These are phyloP conservation scores for Debaryomyces maramus DNA, from an alignment of 805 yeast species.

Conservation along the genomic window DNA sequence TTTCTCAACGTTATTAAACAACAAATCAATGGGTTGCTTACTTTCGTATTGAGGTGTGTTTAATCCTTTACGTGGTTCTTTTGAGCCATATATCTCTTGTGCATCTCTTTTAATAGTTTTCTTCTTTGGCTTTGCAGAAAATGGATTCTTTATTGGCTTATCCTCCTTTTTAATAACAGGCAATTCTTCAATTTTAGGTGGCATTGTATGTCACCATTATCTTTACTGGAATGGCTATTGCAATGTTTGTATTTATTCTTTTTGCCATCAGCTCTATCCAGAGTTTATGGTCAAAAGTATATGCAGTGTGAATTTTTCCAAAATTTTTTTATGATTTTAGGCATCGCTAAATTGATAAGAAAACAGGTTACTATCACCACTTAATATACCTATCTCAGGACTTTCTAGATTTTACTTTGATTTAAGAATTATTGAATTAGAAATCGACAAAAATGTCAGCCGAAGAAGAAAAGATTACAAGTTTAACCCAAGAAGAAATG, in stretches of 20 bases:
- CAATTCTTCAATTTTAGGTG: slow-evolving; percentile 24
- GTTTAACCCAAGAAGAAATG: slow-evolving; percentile 68
- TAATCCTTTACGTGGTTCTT: slow-evolving; percentile 28
- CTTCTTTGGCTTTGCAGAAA: slow-evolving; percentile 21
- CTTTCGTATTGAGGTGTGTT: slow-evolving; percentile 29
- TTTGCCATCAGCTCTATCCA: too few relatives aligned
- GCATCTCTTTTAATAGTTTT: slow-evolving; percentile 31
- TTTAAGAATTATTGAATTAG: not conserved
- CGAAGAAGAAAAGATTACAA: slow-evolving; percentile 7
- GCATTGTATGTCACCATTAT: slow-evolving; percentile 10
- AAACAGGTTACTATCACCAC: too few relatives aligned
- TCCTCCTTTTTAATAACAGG: not conserved
- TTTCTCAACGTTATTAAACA: slow-evolving; percentile 31
- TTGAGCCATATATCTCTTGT: slow-evolving; percentile 30
- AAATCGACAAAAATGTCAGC: not conserved
- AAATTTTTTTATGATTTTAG: not conserved
- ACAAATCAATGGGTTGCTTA: slow-evolving; percentile 33
- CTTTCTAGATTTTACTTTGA: too few relatives aligned
- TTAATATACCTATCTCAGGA: too few relatives aligned
- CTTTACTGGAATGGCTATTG: too few relatives aligned
- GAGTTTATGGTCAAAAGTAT: too few relatives aligned
- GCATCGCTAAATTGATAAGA: too few relatives aligned
- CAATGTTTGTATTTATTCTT: too few relatives aligned
- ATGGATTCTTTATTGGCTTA: slow-evolving; percentile 28
- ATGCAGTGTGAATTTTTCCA: not conserved